phyloP scores from a whole-genome alignment of 2,329 filamentous ascomycete species.

The Colletotrichum filicis region DNA sequence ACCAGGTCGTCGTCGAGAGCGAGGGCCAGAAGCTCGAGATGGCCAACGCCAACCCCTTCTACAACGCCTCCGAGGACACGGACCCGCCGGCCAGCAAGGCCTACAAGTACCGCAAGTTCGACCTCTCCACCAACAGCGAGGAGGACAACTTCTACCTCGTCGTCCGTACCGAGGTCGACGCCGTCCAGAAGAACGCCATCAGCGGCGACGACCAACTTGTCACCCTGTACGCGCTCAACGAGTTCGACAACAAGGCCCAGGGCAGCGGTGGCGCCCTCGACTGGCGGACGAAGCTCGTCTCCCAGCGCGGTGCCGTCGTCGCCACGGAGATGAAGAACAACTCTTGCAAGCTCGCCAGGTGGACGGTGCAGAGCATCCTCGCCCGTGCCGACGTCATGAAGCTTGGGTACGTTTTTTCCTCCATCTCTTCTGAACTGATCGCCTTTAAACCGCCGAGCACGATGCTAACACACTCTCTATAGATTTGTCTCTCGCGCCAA shows the following conservation, averaged over 20 bases:
- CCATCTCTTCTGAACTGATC: background rate
- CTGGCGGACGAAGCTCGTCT: conserved; percentile 95
- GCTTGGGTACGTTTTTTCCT: conserved; percentile 76
- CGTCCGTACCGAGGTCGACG: conserved; percentile 95
- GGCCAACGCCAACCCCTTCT: conserved; percentile 94
- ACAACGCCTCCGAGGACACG: conserved; percentile 91
- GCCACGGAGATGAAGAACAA: conserved; percentile 99
- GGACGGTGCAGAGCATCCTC: conserved; percentile 96
- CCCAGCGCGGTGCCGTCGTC: conserved; percentile 94
- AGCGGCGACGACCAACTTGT: conserved; percentile 92
- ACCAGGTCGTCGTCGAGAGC: conserved; percentile 91
- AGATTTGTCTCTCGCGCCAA: conserved; percentile 96
- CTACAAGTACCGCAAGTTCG: conserved; percentile 98
- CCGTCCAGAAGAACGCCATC: conserved; percentile 94
- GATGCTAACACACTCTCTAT: conserved; percentile 40
- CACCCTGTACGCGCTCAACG: conserved; percentile 95
- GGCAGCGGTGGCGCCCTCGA: conserved; percentile 94
- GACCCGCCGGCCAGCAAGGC: conserved; percentile 95
- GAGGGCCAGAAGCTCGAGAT: conserved; percentile 84
- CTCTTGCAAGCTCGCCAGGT: conserved; percentile 96
- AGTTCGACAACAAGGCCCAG: conserved; percentile 98
- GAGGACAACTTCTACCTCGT: conserved; percentile 87
- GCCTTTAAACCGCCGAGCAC: conserved; percentile 45
- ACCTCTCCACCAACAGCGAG: conserved; percentile 93
- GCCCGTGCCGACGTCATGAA: conserved; percentile 99